phyloP scores from a whole-genome alignment of 1,139 yeast species.

The Kodamaea suecica region DNA sequence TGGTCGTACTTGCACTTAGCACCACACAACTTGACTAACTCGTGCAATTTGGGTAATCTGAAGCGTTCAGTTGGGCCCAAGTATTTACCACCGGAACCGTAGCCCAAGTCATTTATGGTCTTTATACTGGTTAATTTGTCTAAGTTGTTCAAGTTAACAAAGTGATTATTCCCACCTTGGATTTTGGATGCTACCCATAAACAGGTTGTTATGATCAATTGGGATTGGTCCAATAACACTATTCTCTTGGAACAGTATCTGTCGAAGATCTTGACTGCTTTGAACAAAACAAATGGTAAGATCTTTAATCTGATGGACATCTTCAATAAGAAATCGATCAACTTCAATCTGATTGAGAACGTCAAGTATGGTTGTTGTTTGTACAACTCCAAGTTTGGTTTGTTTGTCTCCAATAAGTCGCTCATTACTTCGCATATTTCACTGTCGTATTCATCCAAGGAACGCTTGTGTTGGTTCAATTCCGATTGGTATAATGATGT shows the following conservation, averaged over 20 bases:
- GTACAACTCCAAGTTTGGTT: slow-evolving; percentile 54
- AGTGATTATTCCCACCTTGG: slow-evolving; percentile 70
- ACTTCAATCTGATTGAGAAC: slow-evolving; percentile 45
- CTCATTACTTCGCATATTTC: slow-evolving; percentile 48
- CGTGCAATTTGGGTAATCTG: slow-evolving; percentile 61
- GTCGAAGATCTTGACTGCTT: slow-evolving; percentile 58
- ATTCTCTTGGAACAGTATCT: slow-evolving; percentile 65
- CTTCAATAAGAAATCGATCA: slow-evolving; percentile 57
- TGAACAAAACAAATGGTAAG: slow-evolving; percentile 57
- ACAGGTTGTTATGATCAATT: slow-evolving; percentile 62
- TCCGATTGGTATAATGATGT: slow-evolving; percentile 49
- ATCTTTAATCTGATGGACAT: slow-evolving; percentile 58
- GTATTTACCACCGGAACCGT: slow-evolving; percentile 56
- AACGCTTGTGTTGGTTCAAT: slow-evolving; percentile 42
- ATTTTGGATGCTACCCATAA: slow-evolving; percentile 64
- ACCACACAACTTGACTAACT: slow-evolving; percentile 60
- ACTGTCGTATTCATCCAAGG: slow-evolving; percentile 49
- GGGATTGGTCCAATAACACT: slow-evolving; percentile 59
- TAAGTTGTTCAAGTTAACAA: slow-evolving; percentile 45
- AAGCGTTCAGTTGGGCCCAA: slow-evolving; percentile 66
- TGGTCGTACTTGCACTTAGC: slow-evolving; percentile 55
- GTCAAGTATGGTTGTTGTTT: slow-evolving; percentile 64
- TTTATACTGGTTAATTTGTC: slow-evolving; percentile 29
- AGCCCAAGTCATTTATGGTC: slow-evolving; percentile 43
- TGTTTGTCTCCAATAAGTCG: slow-evolving; percentile 26